phyloP scores from a whole-genome alignment of 768 basidiomycete genomes.

The Filobasidium floriforme region DNA sequence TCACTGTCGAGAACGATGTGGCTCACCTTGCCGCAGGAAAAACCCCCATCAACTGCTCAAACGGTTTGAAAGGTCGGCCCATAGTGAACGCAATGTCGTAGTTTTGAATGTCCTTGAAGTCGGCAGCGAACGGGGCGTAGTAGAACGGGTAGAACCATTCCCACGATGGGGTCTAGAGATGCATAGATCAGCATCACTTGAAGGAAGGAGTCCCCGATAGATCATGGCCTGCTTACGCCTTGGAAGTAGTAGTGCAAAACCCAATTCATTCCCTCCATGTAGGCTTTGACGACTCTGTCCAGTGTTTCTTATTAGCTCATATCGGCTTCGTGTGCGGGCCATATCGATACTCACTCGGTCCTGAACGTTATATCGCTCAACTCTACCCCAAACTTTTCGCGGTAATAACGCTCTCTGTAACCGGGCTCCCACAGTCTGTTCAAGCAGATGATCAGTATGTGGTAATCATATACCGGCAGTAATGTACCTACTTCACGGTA shows the following conservation, averaged over 20 bases:
- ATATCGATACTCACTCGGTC: conserved; percentile 54
- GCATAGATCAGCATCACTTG: background rate
- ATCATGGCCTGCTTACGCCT: conserved; percentile 55
- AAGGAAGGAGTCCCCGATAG: conserved; percentile 31
- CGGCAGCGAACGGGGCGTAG: conserved; percentile 94
- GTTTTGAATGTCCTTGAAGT: conserved; percentile 70
- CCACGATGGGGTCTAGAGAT: conserved; percentile 59
- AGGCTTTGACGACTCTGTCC: conserved; percentile 65
- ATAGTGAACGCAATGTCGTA: conserved; percentile 72
- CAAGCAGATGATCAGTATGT: background rate
- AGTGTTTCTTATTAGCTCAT: conserved; percentile 11
- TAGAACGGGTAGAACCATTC: conserved; percentile 99
- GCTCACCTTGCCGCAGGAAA: conserved; percentile 66
- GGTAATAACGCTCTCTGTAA: conserved; percentile 90
- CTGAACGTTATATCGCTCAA: conserved; percentile 63
- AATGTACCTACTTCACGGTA: conserved; percentile 65
- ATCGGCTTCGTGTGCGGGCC: background rate
- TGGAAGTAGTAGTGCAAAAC: conserved; percentile 97
- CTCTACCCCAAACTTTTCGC: conserved; percentile 78
- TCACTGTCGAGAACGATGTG: background rate
- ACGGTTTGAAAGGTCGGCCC: conserved; percentile 89
- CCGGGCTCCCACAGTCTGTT: conserved; percentile 88
- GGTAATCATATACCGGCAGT: background rate
- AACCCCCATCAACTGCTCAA: conserved; percentile 95
- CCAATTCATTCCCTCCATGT: conserved; percentile 92